A percentile compares a stretch with the other conserved stretches of the same genome.
phyloP scores from a whole-genome alignment of 108 stramenopile species.

The Pseudonitzschia delicatissima region DNA sequence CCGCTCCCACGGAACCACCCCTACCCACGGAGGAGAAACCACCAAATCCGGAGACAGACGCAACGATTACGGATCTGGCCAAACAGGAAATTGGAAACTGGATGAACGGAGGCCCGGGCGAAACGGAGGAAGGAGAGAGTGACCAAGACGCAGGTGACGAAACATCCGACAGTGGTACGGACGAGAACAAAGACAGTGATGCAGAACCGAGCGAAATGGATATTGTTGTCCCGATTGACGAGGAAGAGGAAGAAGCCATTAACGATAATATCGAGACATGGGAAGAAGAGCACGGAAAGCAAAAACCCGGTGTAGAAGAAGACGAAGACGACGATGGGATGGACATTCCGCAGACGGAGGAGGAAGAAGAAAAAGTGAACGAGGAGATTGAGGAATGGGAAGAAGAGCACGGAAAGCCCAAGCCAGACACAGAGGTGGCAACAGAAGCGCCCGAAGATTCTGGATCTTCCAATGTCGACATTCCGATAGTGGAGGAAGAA shows the following conservation, averaged over 20 bases:
- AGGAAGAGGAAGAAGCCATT: constrained; percentile 2
- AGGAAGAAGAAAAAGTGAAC: neutral
- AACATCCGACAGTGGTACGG: neutral
- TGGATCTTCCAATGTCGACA: neutral
- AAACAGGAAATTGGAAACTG: neutral
- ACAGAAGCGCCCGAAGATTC: neutral
- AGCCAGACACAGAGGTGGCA: neutral
- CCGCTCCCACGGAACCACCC: too few species aligned
- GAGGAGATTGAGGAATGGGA: neutral
- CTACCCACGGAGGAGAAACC: neutral
- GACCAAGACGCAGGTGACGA: too few species aligned
- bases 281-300: neutral
- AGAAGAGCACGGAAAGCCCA: neutral
- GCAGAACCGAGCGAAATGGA: neutral
- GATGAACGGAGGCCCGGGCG: neutral
- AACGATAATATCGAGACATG: too few species aligned
- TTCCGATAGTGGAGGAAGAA: neutral
- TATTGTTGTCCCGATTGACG: too few species aligned
- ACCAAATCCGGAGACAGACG: neutral
- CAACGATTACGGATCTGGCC: neutral
- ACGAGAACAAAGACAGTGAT: neutral
- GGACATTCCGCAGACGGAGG: neutral
- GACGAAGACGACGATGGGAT: neutral
- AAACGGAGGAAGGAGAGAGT: neutral
- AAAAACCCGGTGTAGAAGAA: neutral